Conservation (phyloP, 2,329 filamentous ascomycete species). For the Aspergillus phoenicis region DNA sequence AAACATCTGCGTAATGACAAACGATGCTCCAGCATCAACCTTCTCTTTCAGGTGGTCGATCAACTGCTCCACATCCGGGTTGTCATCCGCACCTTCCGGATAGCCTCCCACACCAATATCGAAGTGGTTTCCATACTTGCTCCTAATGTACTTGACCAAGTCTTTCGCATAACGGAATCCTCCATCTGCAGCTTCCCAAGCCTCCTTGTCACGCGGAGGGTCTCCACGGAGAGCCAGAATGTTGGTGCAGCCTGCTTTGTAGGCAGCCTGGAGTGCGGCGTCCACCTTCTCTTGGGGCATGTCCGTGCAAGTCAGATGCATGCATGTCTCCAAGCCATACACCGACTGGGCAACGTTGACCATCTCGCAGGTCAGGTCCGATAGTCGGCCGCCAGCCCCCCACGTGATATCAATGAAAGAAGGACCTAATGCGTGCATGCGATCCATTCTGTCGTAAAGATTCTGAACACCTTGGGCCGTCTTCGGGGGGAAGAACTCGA, state of each 20-base stretch:
- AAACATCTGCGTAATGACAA: slow-evolving; percentile 99
- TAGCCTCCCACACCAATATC: slow-evolving; percentile 98
- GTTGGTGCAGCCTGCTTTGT: slow-evolving; percentile 95
- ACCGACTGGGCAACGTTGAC: slow-evolving; percentile 92
- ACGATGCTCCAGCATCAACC: slow-evolving; percentile 88
- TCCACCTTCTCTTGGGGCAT: slow-evolving; percentile 95
- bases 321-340: slow-evolving; percentile 95
- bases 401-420: slow-evolving; percentile 98
- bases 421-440: slow-evolving; percentile 92
- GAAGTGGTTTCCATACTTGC: slow-evolving; percentile 83
- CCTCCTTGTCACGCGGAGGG: slow-evolving; percentile 88
- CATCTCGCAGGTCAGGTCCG: slow-evolving; percentile 95
- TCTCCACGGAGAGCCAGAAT: slow-evolving; percentile 93
- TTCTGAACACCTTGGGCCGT: slow-evolving; percentile 90
- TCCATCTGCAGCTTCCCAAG: slow-evolving; percentile 84
- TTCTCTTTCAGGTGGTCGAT: slow-evolving; percentile 96
- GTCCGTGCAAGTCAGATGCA: slow-evolving; percentile 98
- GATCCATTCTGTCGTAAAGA: slow-evolving; percentile 98
- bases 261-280: slow-evolving; percentile 80
- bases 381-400: slow-evolving; percentile 90
- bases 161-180: slow-evolving; percentile 92
- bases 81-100: slow-evolving; percentile 92
- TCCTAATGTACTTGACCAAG: slow-evolving; percentile 79
- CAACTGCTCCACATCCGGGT: slow-evolving; percentile 79
- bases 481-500: slow-evolving; percentile 99